These are phyloP conservation scores for Darksidea phi DNA, from an alignment of 495 filamentous ascomycete genomes.

Conservation along the genomic window DNA sequence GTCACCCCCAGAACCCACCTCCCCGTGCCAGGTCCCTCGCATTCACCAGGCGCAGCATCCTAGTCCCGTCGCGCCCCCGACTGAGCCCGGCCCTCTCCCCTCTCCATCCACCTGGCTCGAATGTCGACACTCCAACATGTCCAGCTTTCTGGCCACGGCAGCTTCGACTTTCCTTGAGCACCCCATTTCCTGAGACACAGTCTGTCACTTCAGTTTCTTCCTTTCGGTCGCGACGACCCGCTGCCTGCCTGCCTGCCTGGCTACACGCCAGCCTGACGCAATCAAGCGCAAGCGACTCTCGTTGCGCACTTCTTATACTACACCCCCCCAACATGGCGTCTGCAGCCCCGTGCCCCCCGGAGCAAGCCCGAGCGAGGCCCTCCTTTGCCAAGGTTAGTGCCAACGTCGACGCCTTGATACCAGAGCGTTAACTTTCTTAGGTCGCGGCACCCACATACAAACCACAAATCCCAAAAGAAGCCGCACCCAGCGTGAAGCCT, in stretches of 20 bases:
- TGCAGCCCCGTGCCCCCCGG: conserved; percentile 20
- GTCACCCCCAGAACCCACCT: conserved; percentile 2
- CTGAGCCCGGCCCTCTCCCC: neutral
- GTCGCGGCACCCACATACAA: conserved; percentile 53
- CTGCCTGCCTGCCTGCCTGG: conserved; percentile 9
- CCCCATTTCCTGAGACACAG: conserved; percentile 37
- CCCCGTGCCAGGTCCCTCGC: conserved; percentile 13
- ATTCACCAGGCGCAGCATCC: conserved; percentile 24
- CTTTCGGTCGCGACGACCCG: conserved; percentile 13
- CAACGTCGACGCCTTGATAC: neutral
- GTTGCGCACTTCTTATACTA: neutral
- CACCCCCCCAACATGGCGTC: conserved; percentile 30
- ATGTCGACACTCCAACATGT: conserved; percentile 45
- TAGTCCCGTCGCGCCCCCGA: neutral
- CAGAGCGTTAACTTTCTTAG: conserved; percentile 36
- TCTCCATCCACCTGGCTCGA: conserved; percentile 23
- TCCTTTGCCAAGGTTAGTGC: conserved; percentile 57
- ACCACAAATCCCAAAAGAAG: conserved; percentile 21
- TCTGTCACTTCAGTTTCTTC: conserved; percentile 35
- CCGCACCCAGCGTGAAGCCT: conserved; percentile 4
- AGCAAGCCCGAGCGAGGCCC: conserved; percentile 38
- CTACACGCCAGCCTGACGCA: neutral
- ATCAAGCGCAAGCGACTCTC: neutral
- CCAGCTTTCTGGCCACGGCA: conserved; percentile 39
- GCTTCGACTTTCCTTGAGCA: conserved; percentile 47